Percentiles rank a stretch among this genome's conserved stretches.
Conservation (phyloP, 2,329 filamentous ascomycete species). For the Fonsecaea pugnacius region DNA sequence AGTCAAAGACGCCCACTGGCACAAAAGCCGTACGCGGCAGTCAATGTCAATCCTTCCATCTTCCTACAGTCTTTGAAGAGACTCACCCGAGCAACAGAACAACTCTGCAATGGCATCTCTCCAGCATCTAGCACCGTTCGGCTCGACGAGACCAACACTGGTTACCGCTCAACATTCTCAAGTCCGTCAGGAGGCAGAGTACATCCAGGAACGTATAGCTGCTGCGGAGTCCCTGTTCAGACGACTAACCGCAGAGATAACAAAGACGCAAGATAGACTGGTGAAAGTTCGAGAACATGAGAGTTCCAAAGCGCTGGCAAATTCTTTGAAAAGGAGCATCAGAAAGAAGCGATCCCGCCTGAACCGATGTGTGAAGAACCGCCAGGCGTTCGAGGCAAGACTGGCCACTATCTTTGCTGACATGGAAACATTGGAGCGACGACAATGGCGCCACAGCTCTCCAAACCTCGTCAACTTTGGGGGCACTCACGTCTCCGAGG, state of each 20-base stretch:
- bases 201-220: constrained; percentile 22
- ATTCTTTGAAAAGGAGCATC: constrained; percentile 14
- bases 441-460: constrained; percentile 19
- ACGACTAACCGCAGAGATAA: constrained; percentile 9
- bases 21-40: neutral
- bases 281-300: neutral
- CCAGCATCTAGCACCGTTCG: constrained; percentile 2
- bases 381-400: constrained; percentile 2
- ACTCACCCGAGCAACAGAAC: neutral
- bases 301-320: neutral
- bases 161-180: constrained; percentile 24
- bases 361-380: constrained; percentile 16
- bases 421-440: constrained; percentile 21
- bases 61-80: neutral
- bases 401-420: constrained; percentile 11
- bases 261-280: constrained; percentile 15
- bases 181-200: constrained; percentile 31
- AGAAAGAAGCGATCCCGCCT: constrained; percentile 20
- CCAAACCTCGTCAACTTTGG: neutral
- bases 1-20: neutral
- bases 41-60: neutral
- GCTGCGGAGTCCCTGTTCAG: constrained; percentile 21
- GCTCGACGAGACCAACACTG: constrained; percentile 9
- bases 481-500: neutral
- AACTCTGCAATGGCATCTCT: neutral